Percentiles rank a stretch among this genome's conserved stretches.
Evolutionary conservation across 192 early-diverging fungal genomes (phyloP).

Genomic region (Ambispora gerdemannii): DNA sequence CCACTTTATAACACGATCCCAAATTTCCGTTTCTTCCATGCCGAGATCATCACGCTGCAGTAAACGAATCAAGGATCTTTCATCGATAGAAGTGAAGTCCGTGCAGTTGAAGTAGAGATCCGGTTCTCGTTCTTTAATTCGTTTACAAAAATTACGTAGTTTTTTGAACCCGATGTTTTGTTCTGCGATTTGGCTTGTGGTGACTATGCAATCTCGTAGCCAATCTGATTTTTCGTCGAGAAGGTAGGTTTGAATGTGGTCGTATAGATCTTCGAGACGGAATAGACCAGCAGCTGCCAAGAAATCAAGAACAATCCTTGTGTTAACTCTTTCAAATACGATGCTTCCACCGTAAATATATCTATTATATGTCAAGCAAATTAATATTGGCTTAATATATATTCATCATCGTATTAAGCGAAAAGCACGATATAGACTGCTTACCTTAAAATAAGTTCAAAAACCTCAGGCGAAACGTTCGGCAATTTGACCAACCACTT

Average conservation of each 20-base stretch:
- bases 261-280: neutral
- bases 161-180: neutral
- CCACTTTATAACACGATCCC: constrained; percentile 5
- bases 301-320: neutral
- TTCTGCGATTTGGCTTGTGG: neutral
- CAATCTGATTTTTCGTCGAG: neutral
- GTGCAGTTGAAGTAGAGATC: neutral
- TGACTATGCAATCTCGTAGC: neutral
- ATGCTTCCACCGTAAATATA: neutral
- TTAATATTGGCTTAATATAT: no score
- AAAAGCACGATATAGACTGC: no score
- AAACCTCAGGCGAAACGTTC: neutral
- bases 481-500: neutral
- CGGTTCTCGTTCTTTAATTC: neutral
- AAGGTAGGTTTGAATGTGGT: neutral
- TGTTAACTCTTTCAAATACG: neutral
- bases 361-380: no score
- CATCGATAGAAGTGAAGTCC: neutral
- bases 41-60: neutral
- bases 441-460: neutral
- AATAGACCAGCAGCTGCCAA: neutral
- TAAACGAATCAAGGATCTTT: neutral
- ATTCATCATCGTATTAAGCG: no score
- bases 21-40: constrained; percentile 9
- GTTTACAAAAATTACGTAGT: neutral